phyloP scores from a whole-genome alignment of 768 basidiomycete species.

The Russula abietina region DNA sequence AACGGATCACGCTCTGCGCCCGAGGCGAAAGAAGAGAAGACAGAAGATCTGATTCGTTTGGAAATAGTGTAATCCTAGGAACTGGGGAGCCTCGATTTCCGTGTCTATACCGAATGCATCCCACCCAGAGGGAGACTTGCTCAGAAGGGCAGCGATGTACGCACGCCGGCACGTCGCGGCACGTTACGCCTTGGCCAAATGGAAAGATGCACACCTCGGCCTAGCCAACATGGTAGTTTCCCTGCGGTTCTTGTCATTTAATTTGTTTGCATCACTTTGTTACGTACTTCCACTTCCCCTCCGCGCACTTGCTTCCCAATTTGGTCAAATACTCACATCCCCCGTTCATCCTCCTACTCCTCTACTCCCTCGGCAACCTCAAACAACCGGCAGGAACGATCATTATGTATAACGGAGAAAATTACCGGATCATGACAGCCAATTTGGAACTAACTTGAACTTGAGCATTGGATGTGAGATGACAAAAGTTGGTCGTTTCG shows the following conservation, averaged over 20 bases:
- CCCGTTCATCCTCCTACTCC: neutral
- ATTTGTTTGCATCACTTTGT: too few species aligned
- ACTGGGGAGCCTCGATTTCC: too few species aligned
- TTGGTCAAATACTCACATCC: neutral
- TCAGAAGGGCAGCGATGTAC: too few species aligned
- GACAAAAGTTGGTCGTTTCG: too few species aligned
- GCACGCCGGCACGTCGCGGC: neutral
- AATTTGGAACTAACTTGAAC: too few species aligned
- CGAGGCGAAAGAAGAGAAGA: neutral
- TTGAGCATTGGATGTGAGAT: too few species aligned
- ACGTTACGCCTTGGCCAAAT: neutral
- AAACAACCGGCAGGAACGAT: neutral
- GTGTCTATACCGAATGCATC: too few species aligned
- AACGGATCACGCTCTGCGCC: constrained; percentile 4
- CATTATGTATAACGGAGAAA: neutral
- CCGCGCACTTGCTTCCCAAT: neutral
- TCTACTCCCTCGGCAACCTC: neutral
- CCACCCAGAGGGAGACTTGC: too few species aligned
- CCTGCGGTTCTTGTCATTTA: neutral
- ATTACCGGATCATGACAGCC: neutral
- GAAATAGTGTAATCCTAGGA: too few species aligned
- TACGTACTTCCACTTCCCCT: too few species aligned
- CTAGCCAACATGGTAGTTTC: neutral
- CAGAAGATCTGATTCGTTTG: constrained; percentile 3
- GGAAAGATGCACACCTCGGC: neutral